Base-by-base conservation (phyloP, 164 flowering plant species). In the Santalum album region DNA sequence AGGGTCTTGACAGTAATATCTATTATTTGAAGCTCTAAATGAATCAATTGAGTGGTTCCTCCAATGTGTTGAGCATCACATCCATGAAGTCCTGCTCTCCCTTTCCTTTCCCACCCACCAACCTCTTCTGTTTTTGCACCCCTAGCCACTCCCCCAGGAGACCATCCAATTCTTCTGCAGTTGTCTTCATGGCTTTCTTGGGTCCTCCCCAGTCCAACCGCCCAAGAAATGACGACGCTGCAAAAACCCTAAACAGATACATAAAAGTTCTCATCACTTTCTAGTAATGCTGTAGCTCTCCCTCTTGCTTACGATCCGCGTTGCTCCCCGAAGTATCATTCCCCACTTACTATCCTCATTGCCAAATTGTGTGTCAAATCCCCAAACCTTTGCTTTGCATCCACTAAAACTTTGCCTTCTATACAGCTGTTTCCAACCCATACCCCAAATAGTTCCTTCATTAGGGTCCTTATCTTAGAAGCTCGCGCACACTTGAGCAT, bases 341-440 rank as follows among this genome's bases (percentile, higher is more conserved):
- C 62, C 25, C 72, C 76, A 11, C 34, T 66, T 1, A 72, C 62
- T 53, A 57, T 61, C 27, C 59, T 58, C 26, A 61, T 27, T 6
- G 49, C 25, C 25, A 67, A 12, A 36, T 58, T 63, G 1, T 15
- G 25, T 1, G 54, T 59, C 34, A 72, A 18, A 25, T 63, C 51
- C 4, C 51, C 57, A 44, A 72, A 64, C 71, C 64, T 54, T 46
- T 29, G 32, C 51, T 64, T 65, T 63, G 63, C 42, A 2, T 66
- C 71, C 36, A 66, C 59, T 27, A 58, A 9, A 20, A 52, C 62
- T 25, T 36, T 16, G 7, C 40, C 39, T 6, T 19, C 22, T 2
- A 9, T 26, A 18, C 16, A 1, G 12, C 32, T 25, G 1, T 53
- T 32, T n/a, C n/a, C n/a, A n/a, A n/a, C n/a, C n/a, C n/a, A n/a